Percentiles rank a stretch among this genome's conserved stretches.
These are phyloP conservation scores for Colletotrichum liriopes DNA, from an alignment of 2,329 filamentous ascomycete genomes.

Conservation along the genomic window DNA sequence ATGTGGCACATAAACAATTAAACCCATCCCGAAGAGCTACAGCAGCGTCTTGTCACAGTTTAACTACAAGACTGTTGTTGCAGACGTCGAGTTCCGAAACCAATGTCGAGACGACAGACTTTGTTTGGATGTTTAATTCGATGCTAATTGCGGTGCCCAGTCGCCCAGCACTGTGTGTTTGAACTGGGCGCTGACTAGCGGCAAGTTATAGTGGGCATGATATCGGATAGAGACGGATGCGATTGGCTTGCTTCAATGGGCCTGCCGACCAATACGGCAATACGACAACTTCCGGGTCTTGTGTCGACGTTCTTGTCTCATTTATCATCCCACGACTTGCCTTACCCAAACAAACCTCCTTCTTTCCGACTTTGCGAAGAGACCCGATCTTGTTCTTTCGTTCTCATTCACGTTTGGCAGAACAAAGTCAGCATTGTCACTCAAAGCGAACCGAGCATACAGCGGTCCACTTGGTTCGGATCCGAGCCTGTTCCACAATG, in stretches of 20 bases:
- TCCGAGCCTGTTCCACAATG: slow-evolving; percentile 6
- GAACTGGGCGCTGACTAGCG: neutral
- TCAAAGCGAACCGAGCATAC: neutral
- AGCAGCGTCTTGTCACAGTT: no score
- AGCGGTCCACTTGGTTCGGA: neutral
- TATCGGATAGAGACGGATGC: neutral
- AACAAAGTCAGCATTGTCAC: neutral
- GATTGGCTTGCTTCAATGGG: neutral
- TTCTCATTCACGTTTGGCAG: neutral
- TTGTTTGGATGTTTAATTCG: no score
- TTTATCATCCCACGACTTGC: neutral
- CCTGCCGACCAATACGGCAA: slow-evolving; percentile 2
- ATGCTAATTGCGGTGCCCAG: neutral
- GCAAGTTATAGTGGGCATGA: neutral
- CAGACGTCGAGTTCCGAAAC: no score
- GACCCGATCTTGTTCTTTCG: no score
- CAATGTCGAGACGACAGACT: no score
- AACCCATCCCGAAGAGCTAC: no score
- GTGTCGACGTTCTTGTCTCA: neutral
- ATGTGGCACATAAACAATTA: no score
- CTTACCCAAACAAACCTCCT: neutral
- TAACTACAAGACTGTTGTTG: no score
- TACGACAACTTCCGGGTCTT: neutral
- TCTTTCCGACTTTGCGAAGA: neutral
- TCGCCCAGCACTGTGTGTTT: neutral